phyloP scores from a whole-genome alignment of 192 early-diverging fungal genomes.

The Coemansia sp. region DNA sequence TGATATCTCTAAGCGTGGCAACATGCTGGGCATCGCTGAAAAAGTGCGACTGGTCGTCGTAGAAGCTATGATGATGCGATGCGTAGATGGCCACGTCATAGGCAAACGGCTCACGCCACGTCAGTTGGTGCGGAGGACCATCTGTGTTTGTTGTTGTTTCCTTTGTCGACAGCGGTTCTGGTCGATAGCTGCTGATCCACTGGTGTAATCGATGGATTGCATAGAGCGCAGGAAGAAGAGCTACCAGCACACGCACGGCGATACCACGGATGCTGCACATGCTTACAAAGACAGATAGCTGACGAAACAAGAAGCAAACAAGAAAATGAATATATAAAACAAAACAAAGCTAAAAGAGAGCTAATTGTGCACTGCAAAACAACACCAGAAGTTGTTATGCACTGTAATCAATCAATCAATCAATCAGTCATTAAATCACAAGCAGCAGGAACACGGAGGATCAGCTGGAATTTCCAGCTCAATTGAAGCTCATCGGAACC shows the following conservation, averaged over 20 bases:
- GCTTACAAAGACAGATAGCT: neutral
- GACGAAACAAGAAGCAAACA: neutral
- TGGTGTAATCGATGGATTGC: neutral
- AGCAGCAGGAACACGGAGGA: no score
- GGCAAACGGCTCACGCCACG: conserved; percentile 5
- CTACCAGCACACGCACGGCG: neutral
- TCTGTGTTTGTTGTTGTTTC: neutral
- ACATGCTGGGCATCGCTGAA: conserved; percentile 7
- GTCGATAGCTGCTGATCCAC: neutral
- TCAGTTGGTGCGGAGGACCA: neutral
- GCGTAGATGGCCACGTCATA: conserved; percentile 11
- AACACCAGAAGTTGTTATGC: no score
- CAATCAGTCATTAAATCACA: no score
- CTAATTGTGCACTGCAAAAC: no score
- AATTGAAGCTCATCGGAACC: no score
- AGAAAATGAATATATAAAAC: neutral
- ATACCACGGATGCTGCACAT: neutral
- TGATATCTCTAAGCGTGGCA: neutral
- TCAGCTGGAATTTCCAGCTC: no score
- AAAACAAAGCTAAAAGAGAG: neutral
- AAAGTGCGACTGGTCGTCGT: conserved; percentile 18
- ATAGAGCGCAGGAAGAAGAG: neutral
- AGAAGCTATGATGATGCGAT: conserved; percentile 11
- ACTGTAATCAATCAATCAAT: no score
- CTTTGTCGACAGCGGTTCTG: neutral